Base-by-base conservation (phyloP, 2,329 filamentous ascomycete genomes). In the Fusarium brevicatenulatum region DNA sequence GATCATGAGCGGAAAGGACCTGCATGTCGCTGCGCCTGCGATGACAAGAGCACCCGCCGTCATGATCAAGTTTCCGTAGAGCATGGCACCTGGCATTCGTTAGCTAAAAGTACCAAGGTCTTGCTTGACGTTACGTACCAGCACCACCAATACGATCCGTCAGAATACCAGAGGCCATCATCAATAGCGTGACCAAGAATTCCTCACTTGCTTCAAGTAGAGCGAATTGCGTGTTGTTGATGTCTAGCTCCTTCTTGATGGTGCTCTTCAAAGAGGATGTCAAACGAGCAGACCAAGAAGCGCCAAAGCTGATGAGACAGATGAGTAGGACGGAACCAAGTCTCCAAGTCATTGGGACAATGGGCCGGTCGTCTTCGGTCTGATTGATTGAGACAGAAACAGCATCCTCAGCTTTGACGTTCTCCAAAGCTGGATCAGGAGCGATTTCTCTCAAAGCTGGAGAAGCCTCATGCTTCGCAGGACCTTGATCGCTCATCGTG, bases 21-120 rank as follows among this genome's bases (percentile, higher is more conserved):
- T n/a, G 4, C 50, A 54, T 18, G 50, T 54, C 0, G 50, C 50
- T 5, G 50, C 50, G 0, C 50, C 50, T 0, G 50, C 50, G 7
- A 54, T 54, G 0, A 54, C 12, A 2, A 54, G 50, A 4, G 50
- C 36, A 0, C 50, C 50, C 0, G 36, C 50, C 0, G 50, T 54
- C 50, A 54, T 54, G 15, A 54, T 40, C 2, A 54, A 2, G 25
- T 54, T 54, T 0, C 50, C 50, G 19, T 54, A 54, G 0, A 54
- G 50, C 50, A 54, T 54, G 1, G 50, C 36, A n/a, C 49, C 40
- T 12, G 30, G 34, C 23, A 13, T 18, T 18, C 7, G 18, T 21
- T 6, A 39, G 37, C 37, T 19, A 12, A 39, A 21, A 19, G 6
- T 10, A 39, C 18, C 2, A 39, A 39, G 10, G 11, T 39, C 39